A percentile compares a stretch with the other conserved stretches of the same genome.
Evolutionary conservation across 2,329 filamentous ascomycete species (phyloP).

Genomic region (Aurifilum marmelostoma): DNA sequence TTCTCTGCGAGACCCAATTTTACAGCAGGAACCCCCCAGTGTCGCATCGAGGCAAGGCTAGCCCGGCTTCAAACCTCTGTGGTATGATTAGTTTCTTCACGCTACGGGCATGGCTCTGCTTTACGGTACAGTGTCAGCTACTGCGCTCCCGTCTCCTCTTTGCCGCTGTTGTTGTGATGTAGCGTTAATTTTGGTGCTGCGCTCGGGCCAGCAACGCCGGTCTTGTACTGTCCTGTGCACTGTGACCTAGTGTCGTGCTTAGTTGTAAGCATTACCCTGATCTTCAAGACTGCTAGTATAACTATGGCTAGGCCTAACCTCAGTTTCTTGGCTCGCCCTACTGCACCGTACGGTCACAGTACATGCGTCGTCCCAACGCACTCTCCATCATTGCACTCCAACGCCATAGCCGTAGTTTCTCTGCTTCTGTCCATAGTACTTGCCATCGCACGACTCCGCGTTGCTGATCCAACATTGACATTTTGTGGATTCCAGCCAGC

Average conservation of each 20-base stretch:
- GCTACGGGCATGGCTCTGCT: neutral
- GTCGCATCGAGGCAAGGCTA: neutral
- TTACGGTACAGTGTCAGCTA: neutral
- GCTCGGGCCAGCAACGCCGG: neutral
- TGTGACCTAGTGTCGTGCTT: neutral
- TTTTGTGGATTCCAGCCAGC: neutral
- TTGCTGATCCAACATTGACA: neutral
- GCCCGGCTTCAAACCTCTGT: neutral
- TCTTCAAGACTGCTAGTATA: neutral
- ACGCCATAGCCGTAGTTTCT: neutral
- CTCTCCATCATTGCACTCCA: neutral
- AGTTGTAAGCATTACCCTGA: neutral
- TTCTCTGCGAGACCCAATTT: neutral
- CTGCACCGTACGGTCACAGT: neutral
- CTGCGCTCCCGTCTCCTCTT: too few species aligned
- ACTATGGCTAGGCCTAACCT: neutral
- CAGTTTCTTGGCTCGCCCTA: neutral
- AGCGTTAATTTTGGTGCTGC: too few species aligned
- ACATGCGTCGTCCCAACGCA: neutral
- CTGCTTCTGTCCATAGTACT: neutral
- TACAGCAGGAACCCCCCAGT: neutral
- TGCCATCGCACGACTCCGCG: neutral
- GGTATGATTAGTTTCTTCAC: neutral
- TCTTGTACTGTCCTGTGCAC: neutral
- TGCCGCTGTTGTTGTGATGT: too few species aligned